A percentile compares a stretch with the other conserved stretches of the same genome.
Evolutionary conservation across 495 filamentous ascomycete species (phyloP).

Genomic region (Trypethelium eluteriae): DNA sequence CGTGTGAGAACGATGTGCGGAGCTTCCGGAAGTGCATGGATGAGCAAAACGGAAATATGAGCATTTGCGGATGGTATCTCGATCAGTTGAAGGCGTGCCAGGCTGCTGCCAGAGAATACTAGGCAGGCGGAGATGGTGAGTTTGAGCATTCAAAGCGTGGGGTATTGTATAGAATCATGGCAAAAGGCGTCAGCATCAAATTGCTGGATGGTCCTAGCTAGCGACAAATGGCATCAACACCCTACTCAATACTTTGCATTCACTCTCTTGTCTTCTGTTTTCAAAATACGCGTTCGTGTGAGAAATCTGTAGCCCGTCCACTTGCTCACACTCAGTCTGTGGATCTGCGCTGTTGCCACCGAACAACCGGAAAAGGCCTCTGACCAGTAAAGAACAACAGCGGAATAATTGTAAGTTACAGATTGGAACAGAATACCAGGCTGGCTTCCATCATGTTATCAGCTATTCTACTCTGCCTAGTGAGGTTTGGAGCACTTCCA

Average conservation of each 20-base stretch:
- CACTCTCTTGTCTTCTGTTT: background rate
- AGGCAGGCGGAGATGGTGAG: slow-evolving; percentile 25
- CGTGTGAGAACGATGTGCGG: slow-evolving; percentile 69
- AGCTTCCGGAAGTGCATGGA: slow-evolving; percentile 93
- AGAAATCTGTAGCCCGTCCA: too few species aligned
- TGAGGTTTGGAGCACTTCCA: too few species aligned
- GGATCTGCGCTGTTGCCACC: too few species aligned
- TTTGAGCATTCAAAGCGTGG: background rate
- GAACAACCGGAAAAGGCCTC: too few species aligned
- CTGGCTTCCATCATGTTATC: too few species aligned
- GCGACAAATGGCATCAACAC: background rate
- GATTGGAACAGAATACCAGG: too few species aligned
- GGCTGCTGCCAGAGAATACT: slow-evolving; percentile 79
- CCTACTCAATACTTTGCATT: background rate
- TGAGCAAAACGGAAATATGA: slow-evolving; percentile 84
- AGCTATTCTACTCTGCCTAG: too few species aligned
- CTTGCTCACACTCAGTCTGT: too few species aligned
- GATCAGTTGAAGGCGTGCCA: slow-evolving; percentile 98
- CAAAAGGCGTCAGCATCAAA: background rate
- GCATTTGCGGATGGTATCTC: slow-evolving; percentile 95
- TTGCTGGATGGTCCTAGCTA: background rate
- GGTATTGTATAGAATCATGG: background rate
- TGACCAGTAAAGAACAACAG: too few species aligned
- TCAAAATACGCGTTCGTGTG: background rate
- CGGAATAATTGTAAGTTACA: too few species aligned